Conservation (phyloP, 148 eudicot species). For the Polygonum aviculare region DNA sequence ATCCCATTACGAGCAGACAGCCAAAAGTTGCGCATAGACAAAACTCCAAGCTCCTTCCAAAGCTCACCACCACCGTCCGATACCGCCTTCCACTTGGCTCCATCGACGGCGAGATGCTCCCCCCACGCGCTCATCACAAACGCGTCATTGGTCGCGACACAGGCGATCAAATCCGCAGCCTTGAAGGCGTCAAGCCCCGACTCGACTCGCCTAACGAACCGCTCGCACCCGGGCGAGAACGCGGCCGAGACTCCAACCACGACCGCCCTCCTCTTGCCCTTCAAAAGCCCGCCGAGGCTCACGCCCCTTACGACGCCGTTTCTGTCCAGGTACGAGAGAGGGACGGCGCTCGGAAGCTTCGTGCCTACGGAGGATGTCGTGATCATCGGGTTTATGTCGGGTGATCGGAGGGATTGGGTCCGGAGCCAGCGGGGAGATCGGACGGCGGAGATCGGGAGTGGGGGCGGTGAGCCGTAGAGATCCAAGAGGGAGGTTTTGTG, state of each 20-base stretch:
- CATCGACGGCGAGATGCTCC: not conserved
- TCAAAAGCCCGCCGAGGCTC: not conserved
- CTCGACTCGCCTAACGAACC: not conserved
- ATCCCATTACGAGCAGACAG: not conserved
- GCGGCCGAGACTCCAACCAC: not conserved
- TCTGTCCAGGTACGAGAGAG: not conserved
- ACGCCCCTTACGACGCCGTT: conserved; percentile 5
- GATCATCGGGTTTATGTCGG: not conserved
- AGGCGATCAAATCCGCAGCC: conserved; percentile 1
- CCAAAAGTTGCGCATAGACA: not conserved
- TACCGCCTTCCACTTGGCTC: not conserved
- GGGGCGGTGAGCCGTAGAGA: not conserved
- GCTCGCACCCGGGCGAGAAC: not conserved
- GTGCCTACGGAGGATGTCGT: not conserved
- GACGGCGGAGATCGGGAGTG: not conserved
- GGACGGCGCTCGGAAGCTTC: not conserved
- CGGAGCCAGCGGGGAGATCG: not conserved
- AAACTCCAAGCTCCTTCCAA: not conserved
- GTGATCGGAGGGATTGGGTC: not conserved
- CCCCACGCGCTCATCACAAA: not conserved
- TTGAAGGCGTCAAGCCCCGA: not conserved
- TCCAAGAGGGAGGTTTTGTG: not conserved
- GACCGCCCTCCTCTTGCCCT: not conserved
- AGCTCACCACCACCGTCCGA: not conserved
- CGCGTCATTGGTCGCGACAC: not conserved